phyloP scores from a whole-genome alignment of 2,329 filamentous ascomycete species.

The Neonectria magnoliae region DNA sequence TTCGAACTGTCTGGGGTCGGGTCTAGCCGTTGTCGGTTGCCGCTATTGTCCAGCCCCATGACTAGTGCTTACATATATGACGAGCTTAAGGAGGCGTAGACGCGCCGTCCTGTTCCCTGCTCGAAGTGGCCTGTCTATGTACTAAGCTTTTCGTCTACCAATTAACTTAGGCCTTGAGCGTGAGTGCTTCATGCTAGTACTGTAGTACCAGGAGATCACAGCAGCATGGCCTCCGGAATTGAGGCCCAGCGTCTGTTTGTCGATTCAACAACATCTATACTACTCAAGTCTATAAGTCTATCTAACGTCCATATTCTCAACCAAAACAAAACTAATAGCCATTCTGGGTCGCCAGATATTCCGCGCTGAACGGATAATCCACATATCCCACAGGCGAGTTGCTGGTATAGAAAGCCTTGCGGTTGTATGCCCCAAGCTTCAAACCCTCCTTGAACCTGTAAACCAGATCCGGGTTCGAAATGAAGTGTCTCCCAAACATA shows the following conservation, averaged over 20 bases:
- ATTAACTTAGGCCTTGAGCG: background rate
- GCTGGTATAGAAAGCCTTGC: conserved; percentile 41
- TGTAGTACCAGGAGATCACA: too few species aligned
- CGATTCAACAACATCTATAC: background rate
- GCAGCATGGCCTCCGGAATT: too few species aligned
- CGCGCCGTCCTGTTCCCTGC: background rate
- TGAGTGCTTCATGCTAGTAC: background rate
- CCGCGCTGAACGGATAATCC: conserved; percentile 44
- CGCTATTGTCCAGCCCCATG: background rate
- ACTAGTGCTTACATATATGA: background rate
- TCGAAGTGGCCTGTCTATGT: background rate
- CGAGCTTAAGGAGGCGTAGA: background rate
- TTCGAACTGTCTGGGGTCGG: background rate
- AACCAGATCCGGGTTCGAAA: conserved; percentile 43
- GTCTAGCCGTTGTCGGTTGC: background rate
- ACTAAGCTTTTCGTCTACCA: too few species aligned
- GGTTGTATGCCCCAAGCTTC: conserved; percentile 39
- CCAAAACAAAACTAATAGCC: background rate
- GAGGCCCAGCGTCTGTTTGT: too few species aligned
- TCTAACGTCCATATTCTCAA: background rate
- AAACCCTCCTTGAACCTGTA: conserved; percentile 42
- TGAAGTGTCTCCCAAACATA: conserved; percentile 47
- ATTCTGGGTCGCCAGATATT: conserved; percentile 15
- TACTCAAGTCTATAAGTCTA: background rate
- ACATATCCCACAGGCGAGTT: conserved; percentile 36